Conservation (phyloP, 495 filamentous ascomycete genomes). For the Gamarada debralockiae region DNA sequence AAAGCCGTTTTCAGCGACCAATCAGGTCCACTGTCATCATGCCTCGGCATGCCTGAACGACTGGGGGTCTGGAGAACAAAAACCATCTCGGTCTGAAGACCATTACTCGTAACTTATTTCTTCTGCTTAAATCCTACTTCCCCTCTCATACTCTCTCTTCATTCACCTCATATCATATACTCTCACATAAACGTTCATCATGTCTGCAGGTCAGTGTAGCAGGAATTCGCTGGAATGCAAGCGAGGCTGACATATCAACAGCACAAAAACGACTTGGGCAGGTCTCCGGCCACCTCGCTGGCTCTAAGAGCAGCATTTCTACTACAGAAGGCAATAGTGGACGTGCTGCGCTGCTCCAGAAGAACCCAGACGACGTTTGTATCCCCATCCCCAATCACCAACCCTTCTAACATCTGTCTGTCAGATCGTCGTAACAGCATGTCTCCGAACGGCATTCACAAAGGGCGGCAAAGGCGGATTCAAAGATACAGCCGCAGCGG, state of each 20-base stretch:
- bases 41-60: not conserved
- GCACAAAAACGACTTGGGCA: slow-evolving; percentile 24
- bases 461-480: slow-evolving; percentile 91
- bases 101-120: not conserved
- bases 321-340: slow-evolving; percentile 13
- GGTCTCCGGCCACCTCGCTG: slow-evolving; percentile 24
- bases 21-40: not conserved
- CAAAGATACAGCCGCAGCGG: slow-evolving; percentile 87
- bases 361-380: slow-evolving; percentile 29
- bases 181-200: slow-evolving; percentile 4
- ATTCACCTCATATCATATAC: not conserved
- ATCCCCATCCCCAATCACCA: not conserved
- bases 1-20: slow-evolving; percentile 1
- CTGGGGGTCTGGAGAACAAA: not conserved
- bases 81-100: slow-evolving; percentile 4
- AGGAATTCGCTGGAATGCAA: not conserved
- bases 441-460: slow-evolving; percentile 86
- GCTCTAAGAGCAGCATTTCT: slow-evolving; percentile 11
- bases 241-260: slow-evolving; percentile 15
- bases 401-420: not conserved
- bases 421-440: slow-evolving; percentile 86
- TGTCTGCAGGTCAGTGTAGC: slow-evolving; percentile 23
- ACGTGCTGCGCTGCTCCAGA: slow-evolving; percentile 22
- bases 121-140: not conserved
- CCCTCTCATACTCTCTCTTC: not conserved